phyloP scores from a whole-genome alignment of 106 monocot genomes.

The Hemerocallis citrina region DNA sequence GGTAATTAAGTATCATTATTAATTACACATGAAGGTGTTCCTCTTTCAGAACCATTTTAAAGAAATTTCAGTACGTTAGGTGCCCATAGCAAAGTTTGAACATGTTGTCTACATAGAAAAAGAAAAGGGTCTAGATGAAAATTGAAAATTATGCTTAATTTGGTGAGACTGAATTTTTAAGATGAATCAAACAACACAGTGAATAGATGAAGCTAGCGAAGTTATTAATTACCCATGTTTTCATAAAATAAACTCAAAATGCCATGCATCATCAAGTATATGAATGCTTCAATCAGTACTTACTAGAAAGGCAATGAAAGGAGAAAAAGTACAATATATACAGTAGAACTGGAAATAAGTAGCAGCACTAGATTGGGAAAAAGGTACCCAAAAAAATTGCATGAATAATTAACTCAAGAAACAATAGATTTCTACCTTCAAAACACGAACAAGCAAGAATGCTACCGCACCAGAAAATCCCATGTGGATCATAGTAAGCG shows the following conservation, averaged over 20 bases:
- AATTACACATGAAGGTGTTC: too few species aligned
- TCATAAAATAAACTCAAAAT: background rate
- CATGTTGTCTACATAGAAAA: too few species aligned
- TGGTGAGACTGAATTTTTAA: background rate
- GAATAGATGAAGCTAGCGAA: background rate
- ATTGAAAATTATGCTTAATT: background rate
- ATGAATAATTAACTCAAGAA: background rate
- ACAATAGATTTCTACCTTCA: constrained; percentile 54
- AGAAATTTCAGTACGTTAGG: too few species aligned
- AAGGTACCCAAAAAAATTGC: too few species aligned
- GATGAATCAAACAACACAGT: background rate
- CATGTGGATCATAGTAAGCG: constrained; percentile 98
- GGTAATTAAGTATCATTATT: too few species aligned
- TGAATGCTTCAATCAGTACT: too few species aligned
- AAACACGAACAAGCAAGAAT: constrained; percentile 78
- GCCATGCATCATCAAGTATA: background rate
- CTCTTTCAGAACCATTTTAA: too few species aligned
- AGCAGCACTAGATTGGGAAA: too few species aligned
- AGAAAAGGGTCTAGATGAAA: background rate
- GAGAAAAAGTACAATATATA: background rate
- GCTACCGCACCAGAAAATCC: constrained; percentile 86
- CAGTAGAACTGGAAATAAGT: too few species aligned
- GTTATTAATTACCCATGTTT: background rate
- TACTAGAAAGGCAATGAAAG: background rate
- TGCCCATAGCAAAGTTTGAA: too few species aligned